phyloP scores from a whole-genome alignment of 768 basidiomycete species.

The Boletus eberwhitei region DNA sequence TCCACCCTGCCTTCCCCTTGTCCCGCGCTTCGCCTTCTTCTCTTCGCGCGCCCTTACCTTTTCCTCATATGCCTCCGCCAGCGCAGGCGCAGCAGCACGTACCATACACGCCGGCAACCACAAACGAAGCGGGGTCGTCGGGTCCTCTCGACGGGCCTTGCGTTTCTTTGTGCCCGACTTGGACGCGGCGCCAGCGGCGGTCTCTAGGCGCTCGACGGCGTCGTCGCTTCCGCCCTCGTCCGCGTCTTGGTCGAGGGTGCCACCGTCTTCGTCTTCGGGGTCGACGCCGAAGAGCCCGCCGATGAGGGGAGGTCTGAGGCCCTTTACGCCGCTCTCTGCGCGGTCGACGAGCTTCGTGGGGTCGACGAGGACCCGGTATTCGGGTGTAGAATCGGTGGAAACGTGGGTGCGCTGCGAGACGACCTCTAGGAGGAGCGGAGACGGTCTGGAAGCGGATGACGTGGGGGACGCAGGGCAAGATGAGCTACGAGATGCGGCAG shows the following conservation, averaged over 20 bases:
- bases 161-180: slow-evolving; percentile 21
- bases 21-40: slow-evolving; percentile 34
- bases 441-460: slow-evolving; percentile 32
- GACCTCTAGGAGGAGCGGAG: slow-evolving; percentile 58
- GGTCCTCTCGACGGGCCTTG: slow-evolving; percentile 32
- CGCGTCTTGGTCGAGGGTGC: slow-evolving; percentile 25
- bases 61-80: slow-evolving; percentile 62
- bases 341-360: slow-evolving; percentile 64
- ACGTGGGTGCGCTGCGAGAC: slow-evolving; percentile 62
- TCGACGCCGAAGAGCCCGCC: slow-evolving; percentile 38
- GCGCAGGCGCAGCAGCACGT: slow-evolving; percentile 55
- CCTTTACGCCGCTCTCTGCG: slow-evolving; percentile 63
- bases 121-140: slow-evolving; percentile 54
- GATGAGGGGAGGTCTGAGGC: slow-evolving; percentile 46
- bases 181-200: slow-evolving; percentile 20
- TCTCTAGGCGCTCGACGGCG: slow-evolving; percentile 22
- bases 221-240: slow-evolving; percentile 45
- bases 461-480: background rate
- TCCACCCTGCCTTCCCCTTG: slow-evolving; percentile 15
- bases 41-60: slow-evolving; percentile 49
- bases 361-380: slow-evolving; percentile 78
- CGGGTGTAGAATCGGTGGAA: slow-evolving; percentile 66
- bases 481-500: background rate
- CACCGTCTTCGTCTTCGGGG: slow-evolving; percentile 45
- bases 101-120: slow-evolving; percentile 89